phyloP scores from a whole-genome alignment of 768 basidiomycete genomes.

The Boletus coccyginus region DNA sequence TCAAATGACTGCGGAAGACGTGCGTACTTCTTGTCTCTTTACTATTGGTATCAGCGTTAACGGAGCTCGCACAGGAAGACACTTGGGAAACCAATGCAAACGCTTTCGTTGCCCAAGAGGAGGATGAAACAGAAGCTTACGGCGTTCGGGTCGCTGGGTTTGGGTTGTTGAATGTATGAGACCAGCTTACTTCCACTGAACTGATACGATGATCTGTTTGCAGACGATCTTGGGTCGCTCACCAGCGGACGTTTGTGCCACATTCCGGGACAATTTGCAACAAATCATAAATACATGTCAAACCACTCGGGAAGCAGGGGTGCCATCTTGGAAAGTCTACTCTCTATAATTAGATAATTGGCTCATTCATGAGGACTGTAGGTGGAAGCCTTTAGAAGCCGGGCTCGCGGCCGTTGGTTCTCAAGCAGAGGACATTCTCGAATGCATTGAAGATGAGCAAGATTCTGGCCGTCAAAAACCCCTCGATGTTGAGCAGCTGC shows the following conservation, averaged over 20 bases:
- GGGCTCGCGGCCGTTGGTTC: constrained; percentile 79
- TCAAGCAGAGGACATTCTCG: constrained; percentile 71
- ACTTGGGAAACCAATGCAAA: constrained; percentile 90
- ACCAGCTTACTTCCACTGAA: background rate
- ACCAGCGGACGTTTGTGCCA: constrained; percentile 46
- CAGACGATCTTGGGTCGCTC: constrained; percentile 59
- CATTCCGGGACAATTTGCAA: constrained; percentile 54
- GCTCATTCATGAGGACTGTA: constrained; percentile 27
- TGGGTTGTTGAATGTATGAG: constrained; percentile 71
- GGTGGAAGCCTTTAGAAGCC: constrained; percentile 94
- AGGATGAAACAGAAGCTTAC: constrained; percentile 83
- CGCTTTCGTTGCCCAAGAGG: constrained; percentile 91
- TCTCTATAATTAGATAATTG: background rate
- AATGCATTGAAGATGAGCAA: constrained; percentile 73
- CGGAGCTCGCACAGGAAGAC: constrained; percentile 62
- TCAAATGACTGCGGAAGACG: constrained; percentile 91
- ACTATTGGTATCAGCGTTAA: background rate
- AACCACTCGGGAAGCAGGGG: constrained; percentile 50
- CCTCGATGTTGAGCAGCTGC: constrained; percentile 75
- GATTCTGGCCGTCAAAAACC: constrained; percentile 59
- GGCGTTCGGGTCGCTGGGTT: constrained; percentile 82
- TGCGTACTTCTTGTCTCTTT: constrained; percentile 34
- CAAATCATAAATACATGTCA: constrained; percentile 58
- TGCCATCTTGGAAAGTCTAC: constrained; percentile 57
- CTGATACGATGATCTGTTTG: constrained; percentile 3